These are phyloP conservation scores for Melaleuca quinquenervia DNA, from an alignment of 345 rosid species.

Conservation along the genomic window DNA sequence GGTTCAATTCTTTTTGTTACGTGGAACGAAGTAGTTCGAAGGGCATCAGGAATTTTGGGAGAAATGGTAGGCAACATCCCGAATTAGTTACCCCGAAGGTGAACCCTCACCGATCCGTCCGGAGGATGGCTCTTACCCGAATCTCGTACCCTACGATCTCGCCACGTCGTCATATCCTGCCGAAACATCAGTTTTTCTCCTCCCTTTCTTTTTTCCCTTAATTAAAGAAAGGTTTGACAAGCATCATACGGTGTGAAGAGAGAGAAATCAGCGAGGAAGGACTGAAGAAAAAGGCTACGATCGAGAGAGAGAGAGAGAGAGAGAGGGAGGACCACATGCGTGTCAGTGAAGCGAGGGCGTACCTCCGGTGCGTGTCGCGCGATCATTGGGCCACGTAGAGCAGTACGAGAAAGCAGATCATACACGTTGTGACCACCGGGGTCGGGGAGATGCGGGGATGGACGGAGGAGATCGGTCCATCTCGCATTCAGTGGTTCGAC, in stretches of 20 bases:
- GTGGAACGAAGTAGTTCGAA: neutral
- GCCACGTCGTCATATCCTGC: constrained; percentile 32
- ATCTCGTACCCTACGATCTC: constrained; percentile 25
- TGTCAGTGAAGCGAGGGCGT: constrained; percentile 38
- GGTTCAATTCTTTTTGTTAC: neutral
- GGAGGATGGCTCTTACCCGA: neutral
- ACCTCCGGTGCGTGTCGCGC: constrained; percentile 11
- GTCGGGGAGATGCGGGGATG: constrained; percentile 5
- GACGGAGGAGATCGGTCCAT: constrained; percentile 47
- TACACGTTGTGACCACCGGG: constrained; percentile 31
- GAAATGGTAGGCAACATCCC: neutral
- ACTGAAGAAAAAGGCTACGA: neutral
- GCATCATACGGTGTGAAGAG: neutral
- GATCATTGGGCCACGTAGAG: constrained; percentile 47
- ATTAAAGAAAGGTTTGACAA: neutral
- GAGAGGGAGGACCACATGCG: constrained; percentile 58
- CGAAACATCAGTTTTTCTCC: neutral
- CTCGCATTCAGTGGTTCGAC: constrained; percentile 40
- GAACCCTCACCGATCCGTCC: neutral
- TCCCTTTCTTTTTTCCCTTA: neutral
- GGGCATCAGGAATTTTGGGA: neutral
- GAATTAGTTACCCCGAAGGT: neutral
- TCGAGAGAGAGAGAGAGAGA: neutral
- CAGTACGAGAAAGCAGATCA: neutral
- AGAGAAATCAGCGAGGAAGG: neutral